Conservation (phyloP, 164 flowering plant genomes). For the Tetrastigma voinierianum region DNA sequence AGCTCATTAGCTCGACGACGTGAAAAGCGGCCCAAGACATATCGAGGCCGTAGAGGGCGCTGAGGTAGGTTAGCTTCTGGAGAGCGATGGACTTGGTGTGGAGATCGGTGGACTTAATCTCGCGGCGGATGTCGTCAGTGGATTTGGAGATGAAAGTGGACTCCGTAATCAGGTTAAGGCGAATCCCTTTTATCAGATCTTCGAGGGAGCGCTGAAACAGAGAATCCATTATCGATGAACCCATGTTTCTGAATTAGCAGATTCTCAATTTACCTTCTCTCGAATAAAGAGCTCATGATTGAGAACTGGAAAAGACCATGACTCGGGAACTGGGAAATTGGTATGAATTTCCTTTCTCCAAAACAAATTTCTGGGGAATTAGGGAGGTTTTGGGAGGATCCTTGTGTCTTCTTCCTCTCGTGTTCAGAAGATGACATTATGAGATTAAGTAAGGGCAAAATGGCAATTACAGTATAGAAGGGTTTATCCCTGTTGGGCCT, state of each 20-base stretch:
- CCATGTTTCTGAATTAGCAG: conserved; percentile 27
- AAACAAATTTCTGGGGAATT: too few species aligned
- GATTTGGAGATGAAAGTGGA: conserved; percentile 58
- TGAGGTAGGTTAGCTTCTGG: conserved; percentile 76
- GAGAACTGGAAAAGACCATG: too few species aligned
- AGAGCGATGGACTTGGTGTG: conserved; percentile 74
- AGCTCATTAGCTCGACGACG: conserved; percentile 71
- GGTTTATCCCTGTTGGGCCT: too few species aligned
- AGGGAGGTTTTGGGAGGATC: too few species aligned
- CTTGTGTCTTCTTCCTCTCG: too few species aligned
- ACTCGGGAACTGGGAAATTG: too few species aligned
- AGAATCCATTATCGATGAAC: conserved; percentile 74
- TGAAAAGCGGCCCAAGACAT: conserved; percentile 88
- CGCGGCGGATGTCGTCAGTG: conserved; percentile 72
- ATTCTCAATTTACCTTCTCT: too few species aligned
- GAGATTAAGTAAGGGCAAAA: too few species aligned
- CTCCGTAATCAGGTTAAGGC: conserved; percentile 48
- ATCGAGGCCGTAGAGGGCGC: conserved; percentile 56
- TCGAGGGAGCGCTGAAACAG: conserved; percentile 82
- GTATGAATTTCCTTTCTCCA: too few species aligned
- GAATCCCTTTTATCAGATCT: conserved; percentile 78
- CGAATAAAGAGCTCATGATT: too few species aligned
- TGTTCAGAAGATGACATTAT: too few species aligned
- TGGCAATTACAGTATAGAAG: too few species aligned
- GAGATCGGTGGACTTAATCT: conserved; percentile 81